Base-by-base conservation (phyloP, 495 filamentous ascomycete genomes). In the Penicillium bovifimosum region DNA sequence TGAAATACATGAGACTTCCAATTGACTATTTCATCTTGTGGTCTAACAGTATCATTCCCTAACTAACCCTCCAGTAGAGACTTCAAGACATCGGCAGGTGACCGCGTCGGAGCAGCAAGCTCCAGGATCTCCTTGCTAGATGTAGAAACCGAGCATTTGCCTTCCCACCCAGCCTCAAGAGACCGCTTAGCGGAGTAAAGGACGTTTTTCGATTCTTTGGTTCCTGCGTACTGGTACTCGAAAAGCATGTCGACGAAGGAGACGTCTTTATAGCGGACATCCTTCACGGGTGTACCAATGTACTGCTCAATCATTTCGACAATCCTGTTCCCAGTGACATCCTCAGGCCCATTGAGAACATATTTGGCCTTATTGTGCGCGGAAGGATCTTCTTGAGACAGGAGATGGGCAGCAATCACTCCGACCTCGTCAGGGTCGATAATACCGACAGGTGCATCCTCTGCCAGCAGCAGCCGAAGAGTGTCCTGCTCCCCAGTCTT, bases 341-440 rank as follows among this genome's bases (percentile, higher is more conserved):
- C 70, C 39, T 68, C 69, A 0, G 72, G 73, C 13, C 73, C 73
- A 51, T 72, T 76, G 9, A 77, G n/a, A 14, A 72, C 62, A 42
- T 74, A 75, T 44, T 60, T 71, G 9, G 64, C 63, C 44, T 62
- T 61, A 52, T 73, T 72, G 54, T 75, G 72, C 6, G 33, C 27
- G 8, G 61, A 9, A 20, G 59, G 10, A 31, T 77, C 66, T 6
- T 65, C 57, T 34, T 67, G 53, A 4, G 58, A 35, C 31, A 77
- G 47, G 2, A 77, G 69, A 45, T 62, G 63, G 17, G 73, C 72
- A 13, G 73, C 73, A 53, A 75, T 33, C 13, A 59, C 33, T 11
- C 75, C 75, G 40, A 76, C 55, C 0, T 77, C 75, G 4, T 64
- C 17, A 6, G 68, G 46, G 50, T 76, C 66, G 41, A 77, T 61